A percentile compares a stretch with the other conserved stretches of the same genome.
Evolutionary conservation across 345 rosid genomes (phyloP).

Genomic region (Leavenworthia alabamica): DNA sequence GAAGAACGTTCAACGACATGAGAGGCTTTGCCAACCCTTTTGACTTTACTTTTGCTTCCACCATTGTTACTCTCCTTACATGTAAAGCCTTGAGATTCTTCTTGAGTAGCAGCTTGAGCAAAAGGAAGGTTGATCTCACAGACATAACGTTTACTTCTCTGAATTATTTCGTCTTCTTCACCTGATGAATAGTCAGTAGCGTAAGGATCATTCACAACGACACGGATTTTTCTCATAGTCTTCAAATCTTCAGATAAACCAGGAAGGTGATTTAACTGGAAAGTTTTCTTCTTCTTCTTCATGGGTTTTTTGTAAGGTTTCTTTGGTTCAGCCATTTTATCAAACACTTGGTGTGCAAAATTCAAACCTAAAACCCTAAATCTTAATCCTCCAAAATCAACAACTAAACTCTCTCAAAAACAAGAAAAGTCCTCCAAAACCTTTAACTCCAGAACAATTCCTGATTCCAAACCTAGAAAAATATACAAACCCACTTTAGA

Average conservation of each 20-base stretch:
- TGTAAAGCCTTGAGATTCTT: constrained; percentile 42
- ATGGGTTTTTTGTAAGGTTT: constrained; percentile 27
- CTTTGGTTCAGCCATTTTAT: constrained; percentile 38
- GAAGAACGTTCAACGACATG: not conserved
- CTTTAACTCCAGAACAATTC: constrained; percentile 64
- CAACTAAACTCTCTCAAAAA: constrained; percentile 51
- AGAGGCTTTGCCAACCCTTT: constrained; percentile 29
- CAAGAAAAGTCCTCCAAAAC: constrained; percentile 34
- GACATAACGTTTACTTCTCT: constrained; percentile 43
- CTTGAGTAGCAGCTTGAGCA: constrained; percentile 17
- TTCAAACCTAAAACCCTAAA: constrained; percentile 19
- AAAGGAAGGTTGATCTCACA: constrained; percentile 51
- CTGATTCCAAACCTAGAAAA: constrained; percentile 36
- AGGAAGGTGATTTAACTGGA: constrained; percentile 25
- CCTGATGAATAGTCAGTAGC: constrained; percentile 82
- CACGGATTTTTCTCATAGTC: constrained; percentile 51
- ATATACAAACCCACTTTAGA: constrained; percentile 28
- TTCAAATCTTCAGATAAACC: constrained; percentile 27
- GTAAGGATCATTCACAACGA: constrained; percentile 71
- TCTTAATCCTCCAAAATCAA: not conserved
- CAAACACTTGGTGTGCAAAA: constrained; percentile 22
- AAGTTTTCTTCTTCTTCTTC: constrained; percentile 17
- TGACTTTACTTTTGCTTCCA: constrained; percentile 26
- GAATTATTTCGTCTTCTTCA: constrained; percentile 70
- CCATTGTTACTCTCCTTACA: constrained; percentile 51